Evolutionary conservation across 805 yeast species (phyloP).

Genomic region (Ogataea paraovalis): DNA sequence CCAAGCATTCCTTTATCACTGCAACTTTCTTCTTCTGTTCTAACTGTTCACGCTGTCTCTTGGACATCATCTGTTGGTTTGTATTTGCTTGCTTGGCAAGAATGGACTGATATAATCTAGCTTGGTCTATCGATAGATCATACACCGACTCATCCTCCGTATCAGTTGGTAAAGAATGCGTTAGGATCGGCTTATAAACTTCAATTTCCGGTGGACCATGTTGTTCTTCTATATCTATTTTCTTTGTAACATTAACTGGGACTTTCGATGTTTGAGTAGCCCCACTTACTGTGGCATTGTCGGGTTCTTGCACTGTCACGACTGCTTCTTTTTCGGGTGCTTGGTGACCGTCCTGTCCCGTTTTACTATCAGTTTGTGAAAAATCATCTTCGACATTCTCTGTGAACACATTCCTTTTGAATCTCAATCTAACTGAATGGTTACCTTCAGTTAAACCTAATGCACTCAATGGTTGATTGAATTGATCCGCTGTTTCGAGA

Average conservation of each 20-base stretch:
- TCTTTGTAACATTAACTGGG: neutral
- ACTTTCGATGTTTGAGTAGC: too few species aligned
- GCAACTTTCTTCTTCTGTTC: constrained; percentile 22
- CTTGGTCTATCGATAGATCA: constrained; percentile 50
- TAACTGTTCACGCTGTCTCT: constrained; percentile 31
- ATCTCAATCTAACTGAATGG: constrained; percentile 26
- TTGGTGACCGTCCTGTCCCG: too few species aligned
- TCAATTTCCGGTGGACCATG: constrained; percentile 7
- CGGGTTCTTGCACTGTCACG: neutral
- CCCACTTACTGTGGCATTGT: neutral
- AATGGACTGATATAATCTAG: constrained; percentile 48
- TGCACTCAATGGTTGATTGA: constrained; percentile 18
- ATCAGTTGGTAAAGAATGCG: constrained; percentile 6
- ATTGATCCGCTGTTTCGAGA: constrained; percentile 15
- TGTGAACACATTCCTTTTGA: constrained; percentile 7
- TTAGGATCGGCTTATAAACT: constrained; percentile 15
- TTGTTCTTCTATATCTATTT: neutral
- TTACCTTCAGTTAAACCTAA: constrained; percentile 26
- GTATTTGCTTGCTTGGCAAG: constrained; percentile 39
- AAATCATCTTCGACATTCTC: neutral
- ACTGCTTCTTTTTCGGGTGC: too few species aligned
- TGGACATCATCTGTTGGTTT: constrained; percentile 29
- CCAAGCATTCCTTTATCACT: constrained; percentile 32
- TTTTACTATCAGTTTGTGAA: too few species aligned
- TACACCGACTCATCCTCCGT: constrained; percentile 35